Base-by-base conservation (phyloP, 257 asterid genomes). In the Solanum corneliomulleri region DNA sequence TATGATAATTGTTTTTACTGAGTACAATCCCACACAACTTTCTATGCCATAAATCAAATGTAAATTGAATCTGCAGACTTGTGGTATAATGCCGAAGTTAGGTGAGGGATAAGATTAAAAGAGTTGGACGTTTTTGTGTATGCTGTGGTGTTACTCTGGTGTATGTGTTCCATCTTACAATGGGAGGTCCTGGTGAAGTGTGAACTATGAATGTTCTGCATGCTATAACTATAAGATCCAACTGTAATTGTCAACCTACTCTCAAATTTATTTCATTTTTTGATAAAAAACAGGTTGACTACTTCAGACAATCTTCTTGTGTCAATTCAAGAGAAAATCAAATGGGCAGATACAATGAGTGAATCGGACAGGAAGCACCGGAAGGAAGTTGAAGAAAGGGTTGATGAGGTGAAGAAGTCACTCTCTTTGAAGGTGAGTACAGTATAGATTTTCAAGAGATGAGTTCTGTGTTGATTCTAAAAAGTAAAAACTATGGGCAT, bases 281-380 rank as follows among this genome's bases (percentile, higher is more conserved):
- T 37, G 47, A 82, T 39, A 6, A 29, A 85, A 89, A 83, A 84
- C 86, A 97, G 99, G 99, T 89, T 93, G 87, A 89, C 93, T 69
- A 96, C 98, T 13, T 97, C 99, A 35, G 99, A 97, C 85, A 88
- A 94, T 89, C 97, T 97, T 82, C 99, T 97, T 33, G 87, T 91
- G 86, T 91, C 98, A 69, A 97, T 97, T 90, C 98, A 97, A 94
- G 99, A 97, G 89, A 97, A 97, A 93, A 97, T 97, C 88, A 96
- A 92, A 49, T 97, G 99, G 99, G 99, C 99, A 70, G 99, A 97
- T 93, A 80, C 89, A 44, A 96, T 93, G 98, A 93, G 94, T 89
- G 98, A 93, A 90, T 77, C 88, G 58, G 93, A 96, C 93, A 93
- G 90, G 91, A 94, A 95, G 90, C 99, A 97, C 89, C 87, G 85